Percentiles rank a stretch among this genome's conserved stretches.
phyloP scores from a whole-genome alignment of 2,329 filamentous ascomycete species.

The Apiospora arundinis region DNA sequence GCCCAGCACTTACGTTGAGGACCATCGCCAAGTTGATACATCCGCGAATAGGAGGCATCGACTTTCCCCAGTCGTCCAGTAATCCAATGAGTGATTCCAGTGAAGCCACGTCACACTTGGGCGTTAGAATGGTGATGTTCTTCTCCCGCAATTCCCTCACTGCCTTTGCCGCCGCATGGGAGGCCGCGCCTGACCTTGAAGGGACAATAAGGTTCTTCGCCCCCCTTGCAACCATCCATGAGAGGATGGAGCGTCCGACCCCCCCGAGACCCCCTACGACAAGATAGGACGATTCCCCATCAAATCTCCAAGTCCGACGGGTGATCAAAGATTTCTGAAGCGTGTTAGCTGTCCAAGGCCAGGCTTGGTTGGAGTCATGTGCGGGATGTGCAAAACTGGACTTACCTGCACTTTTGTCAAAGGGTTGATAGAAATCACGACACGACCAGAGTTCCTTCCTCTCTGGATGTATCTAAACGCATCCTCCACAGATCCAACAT shows the following conservation, averaged over 20 bases:
- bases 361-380: background rate
- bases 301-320: background rate
- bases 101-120: conserved; percentile 35
- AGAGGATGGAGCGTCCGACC: conserved; percentile 54
- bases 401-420: background rate
- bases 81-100: conserved; percentile 35
- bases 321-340: background rate
- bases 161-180: conserved; percentile 31
- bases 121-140: background rate
- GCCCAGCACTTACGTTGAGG: conserved; percentile 27
- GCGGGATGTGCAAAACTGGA: background rate
- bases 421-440: background rate
- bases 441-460: background rate
- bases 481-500: conserved; percentile 31
- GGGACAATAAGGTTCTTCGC: conserved; percentile 55
- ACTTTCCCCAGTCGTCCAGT: background rate
- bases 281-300: conserved; percentile 52
- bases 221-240: conserved; percentile 56
- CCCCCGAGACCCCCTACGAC: conserved; percentile 59
- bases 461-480: conserved; percentile 23
- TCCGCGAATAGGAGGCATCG: conserved; percentile 39
- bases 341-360: background rate
- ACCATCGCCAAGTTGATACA: conserved; percentile 40
- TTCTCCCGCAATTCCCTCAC: conserved; percentile 24
- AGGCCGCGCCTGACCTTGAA: conserved; percentile 38